phyloP scores from a whole-genome alignment of 1,284 basidiomycete species.

The Stygiomarasmius scandens region DNA sequence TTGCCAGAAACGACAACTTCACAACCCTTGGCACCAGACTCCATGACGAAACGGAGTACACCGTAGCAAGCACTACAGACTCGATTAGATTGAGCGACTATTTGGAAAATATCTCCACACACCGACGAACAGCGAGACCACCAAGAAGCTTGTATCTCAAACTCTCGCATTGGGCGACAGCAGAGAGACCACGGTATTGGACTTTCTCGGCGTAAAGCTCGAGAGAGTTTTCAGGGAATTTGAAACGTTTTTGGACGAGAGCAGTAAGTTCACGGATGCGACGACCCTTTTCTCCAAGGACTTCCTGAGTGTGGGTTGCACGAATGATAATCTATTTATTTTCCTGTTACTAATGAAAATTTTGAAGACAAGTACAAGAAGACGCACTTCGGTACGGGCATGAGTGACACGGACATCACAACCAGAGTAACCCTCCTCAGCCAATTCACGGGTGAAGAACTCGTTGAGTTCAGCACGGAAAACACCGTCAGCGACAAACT shows the following conservation, averaged over 20 bases:
- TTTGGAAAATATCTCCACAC: constrained; percentile 36
- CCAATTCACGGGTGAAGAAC: constrained; percentile 98
- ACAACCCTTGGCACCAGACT: constrained; percentile 99
- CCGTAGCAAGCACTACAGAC: constrained; percentile 91
- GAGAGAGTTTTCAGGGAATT: constrained; percentile 98
- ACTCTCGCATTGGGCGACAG: constrained; percentile 98
- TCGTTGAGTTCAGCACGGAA: constrained; percentile 98
- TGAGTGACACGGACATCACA: constrained; percentile 99
- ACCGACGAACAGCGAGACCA: constrained; percentile 98
- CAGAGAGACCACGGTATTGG: constrained; percentile 97
- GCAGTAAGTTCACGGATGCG: constrained; percentile 98
- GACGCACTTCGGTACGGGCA: constrained; percentile 89
- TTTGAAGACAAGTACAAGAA: constrained; percentile 5
- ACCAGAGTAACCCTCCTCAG: constrained; percentile 99
- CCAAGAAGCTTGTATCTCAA: constrained; percentile 99
- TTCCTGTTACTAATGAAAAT: constrained; percentile 1
- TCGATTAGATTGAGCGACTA: constrained; percentile 15
- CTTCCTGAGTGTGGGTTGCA: constrained; percentile 99
- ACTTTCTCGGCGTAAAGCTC: constrained; percentile 99
- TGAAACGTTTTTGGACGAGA: constrained; percentile 99
- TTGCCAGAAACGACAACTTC: constrained; percentile 99
- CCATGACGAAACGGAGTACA: constrained; percentile 99
- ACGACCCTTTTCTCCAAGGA: constrained; percentile 99
- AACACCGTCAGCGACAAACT: constrained; percentile 98
- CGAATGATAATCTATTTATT: constrained; percentile 91